These are phyloP conservation scores for Botryosphaeria dothidea DNA, from an alignment of 2,329 filamentous ascomycete genomes.

Conservation along the genomic window DNA sequence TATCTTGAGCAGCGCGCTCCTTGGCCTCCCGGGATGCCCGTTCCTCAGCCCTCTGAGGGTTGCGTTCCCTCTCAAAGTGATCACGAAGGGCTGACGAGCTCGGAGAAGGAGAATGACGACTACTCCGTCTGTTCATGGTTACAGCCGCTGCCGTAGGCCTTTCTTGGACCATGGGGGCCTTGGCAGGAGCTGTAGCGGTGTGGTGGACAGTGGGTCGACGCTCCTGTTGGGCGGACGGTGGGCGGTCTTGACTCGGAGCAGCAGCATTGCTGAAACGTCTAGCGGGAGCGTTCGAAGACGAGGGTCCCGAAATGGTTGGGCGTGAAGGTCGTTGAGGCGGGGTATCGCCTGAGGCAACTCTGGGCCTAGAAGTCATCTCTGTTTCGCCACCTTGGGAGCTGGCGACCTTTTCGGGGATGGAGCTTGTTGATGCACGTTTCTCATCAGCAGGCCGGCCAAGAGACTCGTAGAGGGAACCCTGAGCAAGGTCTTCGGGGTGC, in stretches of 20 bases:
- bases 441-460: background rate
- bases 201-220: constrained; percentile 46
- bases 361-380: constrained; percentile 6
- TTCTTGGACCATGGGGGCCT: constrained; percentile 39
- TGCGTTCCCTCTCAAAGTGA: constrained; percentile 45
- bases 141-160: constrained; percentile 37
- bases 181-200: constrained; percentile 48
- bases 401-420: background rate
- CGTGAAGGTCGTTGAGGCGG: constrained; percentile 6
- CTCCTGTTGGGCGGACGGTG: constrained; percentile 40
- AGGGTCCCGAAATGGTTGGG: background rate
- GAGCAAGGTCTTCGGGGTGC: constrained; percentile 70
- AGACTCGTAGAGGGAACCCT: background rate
- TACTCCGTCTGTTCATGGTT: constrained; percentile 65
- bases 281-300: background rate
- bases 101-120: constrained; percentile 46
- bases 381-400: background rate
- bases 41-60: constrained; percentile 41
- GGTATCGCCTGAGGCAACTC: background rate
- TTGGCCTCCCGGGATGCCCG: constrained; percentile 48
- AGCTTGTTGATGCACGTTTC: background rate
- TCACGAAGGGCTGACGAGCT: constrained; percentile 52
- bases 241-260: constrained; percentile 29
- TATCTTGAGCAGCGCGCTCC: constrained; percentile 76
- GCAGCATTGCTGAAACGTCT: constrained; percentile 35